phyloP scores from a whole-genome alignment of 2,329 filamentous ascomycete genomes.

The Bertia moriformis region DNA sequence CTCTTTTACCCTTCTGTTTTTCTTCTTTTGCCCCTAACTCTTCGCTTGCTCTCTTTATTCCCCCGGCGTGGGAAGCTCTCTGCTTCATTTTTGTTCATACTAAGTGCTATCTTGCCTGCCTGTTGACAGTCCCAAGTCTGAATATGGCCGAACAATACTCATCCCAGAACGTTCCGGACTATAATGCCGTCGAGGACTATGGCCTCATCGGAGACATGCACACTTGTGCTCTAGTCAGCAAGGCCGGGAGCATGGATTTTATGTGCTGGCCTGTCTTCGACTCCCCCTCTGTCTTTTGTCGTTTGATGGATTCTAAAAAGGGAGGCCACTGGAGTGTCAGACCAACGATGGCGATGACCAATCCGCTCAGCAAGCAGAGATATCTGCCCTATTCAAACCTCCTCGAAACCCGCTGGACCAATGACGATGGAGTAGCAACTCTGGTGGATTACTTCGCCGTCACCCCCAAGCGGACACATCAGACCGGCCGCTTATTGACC shows the following conservation, averaged over 20 bases:
- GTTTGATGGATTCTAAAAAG: conserved; percentile 30
- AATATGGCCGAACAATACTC: too few relatives aligned
- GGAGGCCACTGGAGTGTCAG: conserved; percentile 30
- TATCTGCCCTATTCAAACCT: conserved; percentile 34
- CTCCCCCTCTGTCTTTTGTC: conserved; percentile 32
- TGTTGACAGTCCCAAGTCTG: too few relatives aligned
- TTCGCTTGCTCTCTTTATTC: too few relatives aligned
- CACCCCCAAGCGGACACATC: conserved; percentile 17
- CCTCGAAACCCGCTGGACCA: conserved; percentile 31
- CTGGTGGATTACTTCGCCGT: conserved; percentile 33
- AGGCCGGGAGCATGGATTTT: conserved; percentile 28
- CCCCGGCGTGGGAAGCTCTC: too few relatives aligned
- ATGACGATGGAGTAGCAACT: conserved; percentile 32
- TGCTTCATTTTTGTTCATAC: too few relatives aligned
- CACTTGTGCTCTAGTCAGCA: conserved; percentile 30
- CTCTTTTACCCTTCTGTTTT: too few relatives aligned
- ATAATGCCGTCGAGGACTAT: conserved; percentile 1
- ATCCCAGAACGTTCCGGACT: too few relatives aligned
- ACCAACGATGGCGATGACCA: background rate
- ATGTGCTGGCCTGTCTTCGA: conserved; percentile 37
- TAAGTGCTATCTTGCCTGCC: too few relatives aligned
- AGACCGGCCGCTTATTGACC: conserved; percentile 4
- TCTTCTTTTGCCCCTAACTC: too few relatives aligned
- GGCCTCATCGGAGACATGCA: conserved; percentile 35
- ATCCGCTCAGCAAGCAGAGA: conserved; percentile 23